Base-by-base conservation (phyloP, 768 basidiomycete species). In the Tylopilus cervinicoccineus region DNA sequence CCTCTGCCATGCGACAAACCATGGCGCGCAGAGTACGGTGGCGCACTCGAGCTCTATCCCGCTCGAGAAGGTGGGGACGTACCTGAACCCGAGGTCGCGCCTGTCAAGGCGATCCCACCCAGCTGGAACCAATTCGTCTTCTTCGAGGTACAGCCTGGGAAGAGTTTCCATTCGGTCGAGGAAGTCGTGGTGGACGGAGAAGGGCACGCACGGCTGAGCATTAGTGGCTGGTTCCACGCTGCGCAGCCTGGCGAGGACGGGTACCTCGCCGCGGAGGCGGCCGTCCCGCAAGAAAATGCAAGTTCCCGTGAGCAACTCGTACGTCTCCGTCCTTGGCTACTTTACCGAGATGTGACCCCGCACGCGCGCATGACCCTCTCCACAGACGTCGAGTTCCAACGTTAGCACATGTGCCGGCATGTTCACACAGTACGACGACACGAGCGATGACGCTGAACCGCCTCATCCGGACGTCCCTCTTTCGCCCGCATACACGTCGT, bases 211-310 rank as follows among this genome's bases (percentile, higher is more conserved):
- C 74, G 95, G 29, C 68, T 97, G 58, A 92, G 88, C 55, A 88
- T 97, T 58, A 93, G 88, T 57, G 95, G 95, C 7, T 98, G 95
- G 95, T 98, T 97, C 72, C 95, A 98, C 63, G 83, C 85, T 20
- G 86, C 92, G 0, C 83, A 95, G 60, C 83, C 87, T 54, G 92
- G 89, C 11, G 95, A 98, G 65, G 88, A 93, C 32, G 93, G 90
- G 0, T 92, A 90, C 59, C 74, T 79, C 39, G 70, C 74, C 0
- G 82, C 84, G 37, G 51, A 69, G 12, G 62, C 60, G 14, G 60
- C 67, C 32, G 66, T 62, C 24, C 74, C 78, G 43, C 56, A 76
- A 27, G 86, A 88, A 68, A 92, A 85, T 66, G 84, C 88, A 67
- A 93, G 91, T 68, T 94, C 93, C 5, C 77, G 94, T 47, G 89